Evolutionary conservation across 495 filamentous ascomycete species (phyloP), one percentile per base, ranked within the genome.

Genomic region (Haplographium delicatum): DNA sequence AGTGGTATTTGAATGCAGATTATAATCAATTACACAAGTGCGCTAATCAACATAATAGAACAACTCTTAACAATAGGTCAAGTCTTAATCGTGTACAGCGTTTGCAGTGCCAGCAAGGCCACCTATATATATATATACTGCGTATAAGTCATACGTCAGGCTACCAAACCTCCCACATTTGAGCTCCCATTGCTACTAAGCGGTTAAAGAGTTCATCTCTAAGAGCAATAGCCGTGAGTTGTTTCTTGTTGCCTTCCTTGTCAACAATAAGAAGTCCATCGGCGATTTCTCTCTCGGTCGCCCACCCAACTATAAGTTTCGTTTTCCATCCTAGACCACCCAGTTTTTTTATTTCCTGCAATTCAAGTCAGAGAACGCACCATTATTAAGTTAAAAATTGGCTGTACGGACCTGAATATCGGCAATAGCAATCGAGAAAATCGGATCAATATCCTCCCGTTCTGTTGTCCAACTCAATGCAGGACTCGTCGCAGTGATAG

Each of bases 301-400:
- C 81, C 86, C 88, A 88, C 9, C 85, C 87, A n/a, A 91, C 82
- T 23, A 91, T 79, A 23, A 93, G 63, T 68, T 89, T 93, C 7
- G 82, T 81, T 68, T 95, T 95, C 89, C 88, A 95, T 1, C 89
- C 90, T 50, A 91, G 72, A 0, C 89, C 88, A 8, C 88, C 89
- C 2, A 89, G 71, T 70, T 95, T 95, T 66, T 82, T 84, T 44
- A 96, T 53, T 58, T 93, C 87, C 43, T 54, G 34, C 4, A 13
- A 15, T 43, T 47, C 10, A 34, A 10, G 23, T 38, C 16, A 30
- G 47, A 16, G 35, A 24, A 8, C n/a, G n/a, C n/a, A n/a, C n/a
- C n/a, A n/a, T n/a, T n/a, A n/a, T n/a, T n/a, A n/a, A n/a, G n/a
- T n/a, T n/a, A n/a, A n/a, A n/a, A n/a, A n/a, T n/a, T n/a, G n/a